Base-by-base conservation (phyloP, 1,139 yeast genomes). In the Magnusiomyces tetraspermus region DNA sequence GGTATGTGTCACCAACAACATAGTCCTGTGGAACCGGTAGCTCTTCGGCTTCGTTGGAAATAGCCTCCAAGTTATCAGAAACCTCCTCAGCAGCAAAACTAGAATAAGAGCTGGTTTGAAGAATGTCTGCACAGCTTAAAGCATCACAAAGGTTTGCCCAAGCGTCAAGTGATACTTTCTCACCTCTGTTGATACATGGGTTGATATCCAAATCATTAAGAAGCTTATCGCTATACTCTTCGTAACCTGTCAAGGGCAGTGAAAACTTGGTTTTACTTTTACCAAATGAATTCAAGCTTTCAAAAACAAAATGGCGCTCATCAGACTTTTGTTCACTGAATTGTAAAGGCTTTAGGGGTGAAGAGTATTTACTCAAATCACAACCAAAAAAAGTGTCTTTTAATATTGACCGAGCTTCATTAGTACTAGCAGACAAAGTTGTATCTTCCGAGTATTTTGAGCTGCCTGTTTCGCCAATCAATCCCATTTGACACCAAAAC, bases 401-500 rank as follows among this genome's bases (percentile, higher is more conserved):
- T 2, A 50, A 50, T 24, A 50, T 46, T 11, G 24, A 43, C 28
- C 52, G n/a, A 6, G 43, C 23, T n/a, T n/a, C n/a, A n/a, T n/a
- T n/a, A n/a, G n/a, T n/a, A n/a, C n/a, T n/a, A n/a, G n/a, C n/a
- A n/a, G n/a, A n/a, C n/a, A n/a, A n/a, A n/a, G n/a, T n/a, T n/a
- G n/a, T n/a, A n/a, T n/a, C n/a, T n/a, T n/a, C n/a, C n/a, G n/a
- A n/a, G n/a, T n/a, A n/a, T n/a, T n/a, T n/a, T n/a, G n/a, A n/a
- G 19, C 48, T 51, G 45, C 53, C 48, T 13, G 26, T 19, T 30
- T 46, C 38, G 23, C 31, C 67, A 2, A 71, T 69, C 17, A 66
- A 48, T 1, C 68, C 70, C 65, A 66, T 63, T 51, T 74, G 77
- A 59, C 85, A 82, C 58, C 80, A 59, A 57, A 77, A 73, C 63